A percentile compares a stretch with the other conserved stretches of the same genome.
Evolutionary conservation across 345 rosid species (phyloP).

Genomic region (Brassica nigra): DNA sequence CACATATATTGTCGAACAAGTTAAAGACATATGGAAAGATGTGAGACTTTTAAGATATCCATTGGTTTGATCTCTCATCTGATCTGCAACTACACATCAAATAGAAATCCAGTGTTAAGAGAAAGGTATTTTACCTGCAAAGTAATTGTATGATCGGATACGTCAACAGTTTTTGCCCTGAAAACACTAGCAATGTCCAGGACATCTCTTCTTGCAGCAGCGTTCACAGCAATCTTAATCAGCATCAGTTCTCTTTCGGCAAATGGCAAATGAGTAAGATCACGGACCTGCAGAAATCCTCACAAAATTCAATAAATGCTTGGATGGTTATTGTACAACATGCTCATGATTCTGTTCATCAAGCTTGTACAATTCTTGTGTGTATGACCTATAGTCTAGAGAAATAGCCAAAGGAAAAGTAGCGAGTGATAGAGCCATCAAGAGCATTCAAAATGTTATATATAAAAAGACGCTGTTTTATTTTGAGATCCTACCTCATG

Average conservation of each 20-base stretch:
- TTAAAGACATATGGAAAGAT: slow-evolving; percentile 1
- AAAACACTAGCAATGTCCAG: slow-evolving; percentile 72
- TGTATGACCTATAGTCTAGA: too few relatives aligned
- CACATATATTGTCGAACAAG: background rate
- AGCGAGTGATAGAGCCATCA: too few relatives aligned
- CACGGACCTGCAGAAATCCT: slow-evolving; percentile 52
- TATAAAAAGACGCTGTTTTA: background rate
- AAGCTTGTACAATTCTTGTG: background rate
- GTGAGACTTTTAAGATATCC: background rate
- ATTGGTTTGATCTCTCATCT: background rate
- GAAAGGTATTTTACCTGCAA: slow-evolving; percentile 50
- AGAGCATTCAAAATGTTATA: background rate
- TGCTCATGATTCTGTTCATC: background rate
- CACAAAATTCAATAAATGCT: slow-evolving; percentile 6
- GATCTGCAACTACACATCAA: background rate
- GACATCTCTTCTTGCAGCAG: slow-evolving; percentile 66
- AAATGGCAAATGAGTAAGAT: slow-evolving; percentile 71
- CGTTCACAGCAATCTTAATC: slow-evolving; percentile 64
- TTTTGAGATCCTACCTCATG: slow-evolving; percentile 39
- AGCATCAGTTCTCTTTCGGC: slow-evolving; percentile 69
- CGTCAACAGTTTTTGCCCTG: slow-evolving; percentile 71
- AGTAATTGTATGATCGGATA: slow-evolving; percentile 75
- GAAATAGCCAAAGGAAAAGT: too few relatives aligned
- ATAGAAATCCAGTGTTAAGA: background rate
- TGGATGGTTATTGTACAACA: background rate